Conservation (phyloP, 495 filamentous ascomycete species). For the Choiromyces venosus region DNA sequence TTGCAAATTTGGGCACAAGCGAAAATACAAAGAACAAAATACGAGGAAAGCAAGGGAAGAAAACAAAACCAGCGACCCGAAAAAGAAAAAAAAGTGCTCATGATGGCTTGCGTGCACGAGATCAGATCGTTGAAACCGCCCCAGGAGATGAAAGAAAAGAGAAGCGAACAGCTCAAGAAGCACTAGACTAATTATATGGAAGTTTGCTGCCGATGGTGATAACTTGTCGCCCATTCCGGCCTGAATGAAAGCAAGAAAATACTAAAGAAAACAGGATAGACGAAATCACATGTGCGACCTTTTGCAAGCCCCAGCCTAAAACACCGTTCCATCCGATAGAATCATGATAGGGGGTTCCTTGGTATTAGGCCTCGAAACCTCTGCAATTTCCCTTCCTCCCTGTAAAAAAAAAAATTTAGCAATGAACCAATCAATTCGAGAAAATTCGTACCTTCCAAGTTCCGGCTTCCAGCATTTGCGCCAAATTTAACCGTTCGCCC, state of each 20-base stretch:
- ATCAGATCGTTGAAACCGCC: neutral
- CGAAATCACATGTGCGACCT: neutral
- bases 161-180: neutral
- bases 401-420: conserved; percentile 44
- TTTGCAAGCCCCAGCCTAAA: conserved; percentile 51
- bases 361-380: conserved; percentile 90
- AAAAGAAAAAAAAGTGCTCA: neutral
- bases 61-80: neutral
- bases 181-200: neutral
- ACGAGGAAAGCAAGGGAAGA: neutral
- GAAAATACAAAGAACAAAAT: neutral
- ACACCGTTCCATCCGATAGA: conserved; percentile 91
- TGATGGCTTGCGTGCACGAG: neutral
- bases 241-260: neutral
- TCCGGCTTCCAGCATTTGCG: conserved; percentile 83
- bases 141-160: neutral
- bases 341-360: conserved; percentile 97
- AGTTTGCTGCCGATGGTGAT: neutral
- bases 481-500: conserved; percentile 58
- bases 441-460: conserved; percentile 74
- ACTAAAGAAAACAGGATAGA: neutral
- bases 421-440: conserved; percentile 27
- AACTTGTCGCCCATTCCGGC: neutral
- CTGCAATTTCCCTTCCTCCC: conserved; percentile 94
- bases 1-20: neutral